Evolutionary conservation across 2,329 filamentous ascomycete genomes (phyloP), one percentile per base, ranked within the genome.

Genomic region (Monilinia vaccinii-corymbosi): DNA sequence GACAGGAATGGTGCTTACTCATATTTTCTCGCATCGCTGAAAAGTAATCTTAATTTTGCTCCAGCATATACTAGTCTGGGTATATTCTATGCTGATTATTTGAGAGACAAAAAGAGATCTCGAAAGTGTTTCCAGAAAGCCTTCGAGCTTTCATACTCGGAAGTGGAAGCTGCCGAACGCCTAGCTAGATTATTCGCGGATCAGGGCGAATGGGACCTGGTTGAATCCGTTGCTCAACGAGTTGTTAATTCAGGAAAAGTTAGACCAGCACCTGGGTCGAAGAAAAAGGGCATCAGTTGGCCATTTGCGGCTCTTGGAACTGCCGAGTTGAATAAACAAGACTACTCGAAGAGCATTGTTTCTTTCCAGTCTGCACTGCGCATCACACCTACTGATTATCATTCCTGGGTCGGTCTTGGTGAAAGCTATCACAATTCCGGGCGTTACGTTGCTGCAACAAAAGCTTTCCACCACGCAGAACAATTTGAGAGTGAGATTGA

Each of bases 351-450:
- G 71, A 91, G 91, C 40, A 91, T 97, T 58, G 86, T 93, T 10
- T 96, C 91, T 0, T 99, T 97, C 72, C 89, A 97, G 69, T 85
- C 90, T 1, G 92, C 94, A 13, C 78, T 99, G 38, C 82, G 93
- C 57, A 89, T 96, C 51, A 83, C 85, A 2, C 91, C 92, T 0
- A 78, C 86, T 46, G 91, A 97, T 73, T 97, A 97, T 70, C 88
- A 99, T 74, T 96, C 90, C 0, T 99, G 93, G 84, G 89, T 99
- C 28, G 94, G 94, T 1, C 80, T 99, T 1, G 94, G 93, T n/a
- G 94, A 99, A 75, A 96, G 91, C 70, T 99, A 99, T 70, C 88
- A 97, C 71, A 94, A 89, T 67, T 96, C 92, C 18, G 93, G 94
- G 11, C 82, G 93, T 63, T 95, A 95, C 70, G 88, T 97, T 62